These are phyloP conservation scores for Melanomma pulvis-pyrius DNA, from an alignment of 495 filamentous ascomycete genomes.

Conservation along the genomic window DNA sequence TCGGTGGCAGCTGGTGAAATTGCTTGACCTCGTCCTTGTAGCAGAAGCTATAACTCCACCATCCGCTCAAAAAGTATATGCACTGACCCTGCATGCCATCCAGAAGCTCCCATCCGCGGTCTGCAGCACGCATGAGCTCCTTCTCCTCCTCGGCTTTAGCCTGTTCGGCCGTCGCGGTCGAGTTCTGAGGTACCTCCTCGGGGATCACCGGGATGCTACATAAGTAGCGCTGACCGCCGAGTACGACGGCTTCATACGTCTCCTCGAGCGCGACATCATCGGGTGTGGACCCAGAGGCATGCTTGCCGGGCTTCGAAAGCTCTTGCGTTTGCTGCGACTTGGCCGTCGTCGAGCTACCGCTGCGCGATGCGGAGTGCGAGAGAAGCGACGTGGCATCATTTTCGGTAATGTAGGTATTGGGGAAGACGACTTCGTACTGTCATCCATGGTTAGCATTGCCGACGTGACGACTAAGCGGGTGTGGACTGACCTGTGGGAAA, in stretches of 20 bases:
- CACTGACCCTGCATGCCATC: slow-evolving; percentile 83
- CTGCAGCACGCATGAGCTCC: slow-evolving; percentile 80
- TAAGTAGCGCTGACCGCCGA: slow-evolving; percentile 72
- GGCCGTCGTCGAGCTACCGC: slow-evolving; percentile 31
- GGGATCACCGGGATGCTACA: slow-evolving; percentile 81
- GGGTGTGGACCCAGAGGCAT: slow-evolving; percentile 27
- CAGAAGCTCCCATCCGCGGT: slow-evolving; percentile 87
- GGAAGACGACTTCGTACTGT: slow-evolving; percentile 82
- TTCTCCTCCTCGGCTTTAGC: slow-evolving; percentile 76
- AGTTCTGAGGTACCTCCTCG: slow-evolving; percentile 50
- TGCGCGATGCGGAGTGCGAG: slow-evolving; percentile 20
- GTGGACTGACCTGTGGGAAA: slow-evolving; percentile 74
- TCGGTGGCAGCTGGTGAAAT: slow-evolving; percentile 80
- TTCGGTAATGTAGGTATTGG: slow-evolving; percentile 73
- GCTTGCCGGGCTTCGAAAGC: slow-evolving; percentile 28
- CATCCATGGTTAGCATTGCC: slow-evolving; percentile 15
- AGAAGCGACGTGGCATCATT: slow-evolving; percentile 60
- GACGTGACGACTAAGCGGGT: neutral
- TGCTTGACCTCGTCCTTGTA: slow-evolving; percentile 86
- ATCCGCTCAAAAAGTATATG: slow-evolving; percentile 87
- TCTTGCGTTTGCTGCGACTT: slow-evolving; percentile 35
- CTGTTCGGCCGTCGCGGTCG: slow-evolving; percentile 57
- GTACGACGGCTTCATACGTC: slow-evolving; percentile 73
- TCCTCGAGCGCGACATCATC: slow-evolving; percentile 40
- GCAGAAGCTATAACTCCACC: slow-evolving; percentile 98